A percentile compares a stretch with the other conserved stretches of the same genome.
Conservation (phyloP, 2,329 filamentous ascomycete genomes). For the Neopestalotiopsis rosae region DNA sequence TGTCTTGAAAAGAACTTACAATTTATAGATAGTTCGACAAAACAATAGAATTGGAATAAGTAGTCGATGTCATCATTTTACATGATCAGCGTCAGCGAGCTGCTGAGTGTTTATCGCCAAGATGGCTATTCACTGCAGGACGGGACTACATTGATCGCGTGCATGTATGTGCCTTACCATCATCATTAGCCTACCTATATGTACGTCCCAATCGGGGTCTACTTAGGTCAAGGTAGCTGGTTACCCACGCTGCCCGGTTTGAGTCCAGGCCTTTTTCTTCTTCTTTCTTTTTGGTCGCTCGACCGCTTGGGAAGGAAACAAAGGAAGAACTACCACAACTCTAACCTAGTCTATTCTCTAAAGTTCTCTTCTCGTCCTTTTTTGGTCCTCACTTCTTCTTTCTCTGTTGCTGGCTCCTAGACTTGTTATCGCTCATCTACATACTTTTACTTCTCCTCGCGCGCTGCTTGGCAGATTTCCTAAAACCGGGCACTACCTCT, state of each 20-base stretch:
- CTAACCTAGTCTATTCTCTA: not conserved
- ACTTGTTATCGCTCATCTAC: not conserved
- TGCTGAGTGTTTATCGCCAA: no score
- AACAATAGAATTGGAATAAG: no score
- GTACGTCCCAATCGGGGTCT: no score
- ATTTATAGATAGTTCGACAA: no score
- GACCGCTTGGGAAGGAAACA: not conserved
- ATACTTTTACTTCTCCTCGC: not conserved
- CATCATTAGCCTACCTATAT: not conserved
- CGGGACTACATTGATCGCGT: not conserved
- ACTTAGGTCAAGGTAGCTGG: not conserved
- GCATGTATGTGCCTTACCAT: not conserved
- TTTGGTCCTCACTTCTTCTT: not conserved
- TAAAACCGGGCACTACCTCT: not conserved
- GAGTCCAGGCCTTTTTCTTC: not conserved
- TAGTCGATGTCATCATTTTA: no score
- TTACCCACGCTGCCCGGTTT: not conserved
- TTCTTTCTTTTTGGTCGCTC: not conserved
- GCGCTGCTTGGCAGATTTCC: not conserved
- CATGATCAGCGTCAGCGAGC: no score
- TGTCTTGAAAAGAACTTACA: no score
- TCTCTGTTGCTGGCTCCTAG: not conserved
- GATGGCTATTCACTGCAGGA: no score
- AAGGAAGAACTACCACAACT: not conserved
- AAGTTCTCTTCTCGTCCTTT: not conserved